A percentile compares a stretch with the other conserved stretches of the same genome.
Conservation (phyloP, 163 green algal species). For the Chloroidium sp. region DNA sequence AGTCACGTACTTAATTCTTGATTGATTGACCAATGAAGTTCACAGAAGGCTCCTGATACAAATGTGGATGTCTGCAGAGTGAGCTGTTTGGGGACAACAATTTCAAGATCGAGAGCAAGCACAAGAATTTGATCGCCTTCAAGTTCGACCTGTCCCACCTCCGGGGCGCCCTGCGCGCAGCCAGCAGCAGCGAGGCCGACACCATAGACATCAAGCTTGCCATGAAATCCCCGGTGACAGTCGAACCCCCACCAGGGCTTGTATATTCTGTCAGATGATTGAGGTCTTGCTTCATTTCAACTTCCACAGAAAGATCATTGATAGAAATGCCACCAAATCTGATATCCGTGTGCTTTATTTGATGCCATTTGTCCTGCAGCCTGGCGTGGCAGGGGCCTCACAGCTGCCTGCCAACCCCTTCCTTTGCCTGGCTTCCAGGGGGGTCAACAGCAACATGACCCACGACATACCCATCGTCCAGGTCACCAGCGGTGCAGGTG, state of each 20-base stretch:
- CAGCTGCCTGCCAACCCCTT: conserved; percentile 34
- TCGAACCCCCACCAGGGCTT: too few relatives aligned
- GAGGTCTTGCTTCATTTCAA: too few relatives aligned
- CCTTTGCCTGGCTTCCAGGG: conserved; percentile 50
- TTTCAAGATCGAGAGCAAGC: conserved; percentile 29
- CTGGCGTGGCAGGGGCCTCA: neutral
- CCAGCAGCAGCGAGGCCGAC: conserved; percentile 42
- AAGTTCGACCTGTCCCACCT: conserved; percentile 52
- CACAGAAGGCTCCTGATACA: too few relatives aligned
- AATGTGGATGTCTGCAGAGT: too few relatives aligned
- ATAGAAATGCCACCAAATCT: too few relatives aligned
- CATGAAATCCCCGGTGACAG: too few relatives aligned
- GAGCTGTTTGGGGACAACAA: too few relatives aligned
- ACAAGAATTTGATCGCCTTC: conserved; percentile 72
- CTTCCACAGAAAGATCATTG: too few relatives aligned
- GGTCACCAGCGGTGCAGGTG: conserved; percentile 26
- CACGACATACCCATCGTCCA: conserved; percentile 60
- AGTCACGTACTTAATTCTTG: too few relatives aligned
- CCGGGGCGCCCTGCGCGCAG: conserved; percentile 47
- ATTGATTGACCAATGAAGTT: too few relatives aligned
- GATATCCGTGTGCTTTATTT: too few relatives aligned
- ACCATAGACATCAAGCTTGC: conserved; percentile 26
- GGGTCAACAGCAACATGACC: conserved; percentile 45
- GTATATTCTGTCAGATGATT: too few relatives aligned
- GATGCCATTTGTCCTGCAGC: neutral